Evolutionary conservation across 208 protist genomes (phyloP).

Genomic region (Pavlovales sp.): DNA sequence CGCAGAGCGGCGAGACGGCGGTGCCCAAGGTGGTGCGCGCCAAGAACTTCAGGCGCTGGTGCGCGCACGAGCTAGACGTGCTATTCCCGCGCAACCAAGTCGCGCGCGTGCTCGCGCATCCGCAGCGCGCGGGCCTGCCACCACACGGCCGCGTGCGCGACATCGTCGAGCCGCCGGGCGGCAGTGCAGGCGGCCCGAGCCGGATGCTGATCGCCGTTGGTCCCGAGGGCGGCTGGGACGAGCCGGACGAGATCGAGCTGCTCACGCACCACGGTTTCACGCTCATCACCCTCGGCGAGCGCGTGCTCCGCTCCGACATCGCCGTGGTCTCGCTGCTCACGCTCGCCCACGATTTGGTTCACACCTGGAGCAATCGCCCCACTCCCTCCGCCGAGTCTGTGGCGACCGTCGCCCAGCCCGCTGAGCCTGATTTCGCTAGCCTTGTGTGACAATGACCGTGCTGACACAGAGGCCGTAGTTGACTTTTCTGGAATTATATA

Average conservation of each 20-base stretch:
- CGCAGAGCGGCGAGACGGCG: not conserved
- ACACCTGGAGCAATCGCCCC: too few species aligned
- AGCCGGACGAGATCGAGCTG: slow-evolving; percentile 7
- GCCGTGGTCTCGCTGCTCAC: slow-evolving; percentile 6
- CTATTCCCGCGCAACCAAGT: not conserved
- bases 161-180: not conserved
- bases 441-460: too few species aligned
- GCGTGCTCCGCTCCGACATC: slow-evolving; percentile 14
- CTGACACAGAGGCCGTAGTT: too few species aligned
- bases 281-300: not conserved
- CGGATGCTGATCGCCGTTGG: slow-evolving; percentile 2
- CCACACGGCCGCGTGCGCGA: not conserved
- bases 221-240: slow-evolving; percentile 22
- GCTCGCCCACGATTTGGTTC: slow-evolving; percentile 13
- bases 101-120: not conserved
- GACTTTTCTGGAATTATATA: too few species aligned
- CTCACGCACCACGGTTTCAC: not conserved
- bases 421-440: too few species aligned
- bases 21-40: not conserved
- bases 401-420: too few species aligned
- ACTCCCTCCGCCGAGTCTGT: too few species aligned
- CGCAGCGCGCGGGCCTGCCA: not conserved
- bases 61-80: not conserved
- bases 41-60: not conserved
- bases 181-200: not conserved